Base-by-base conservation (phyloP, 106 monocot species). In the Agapanthus africanus region DNA sequence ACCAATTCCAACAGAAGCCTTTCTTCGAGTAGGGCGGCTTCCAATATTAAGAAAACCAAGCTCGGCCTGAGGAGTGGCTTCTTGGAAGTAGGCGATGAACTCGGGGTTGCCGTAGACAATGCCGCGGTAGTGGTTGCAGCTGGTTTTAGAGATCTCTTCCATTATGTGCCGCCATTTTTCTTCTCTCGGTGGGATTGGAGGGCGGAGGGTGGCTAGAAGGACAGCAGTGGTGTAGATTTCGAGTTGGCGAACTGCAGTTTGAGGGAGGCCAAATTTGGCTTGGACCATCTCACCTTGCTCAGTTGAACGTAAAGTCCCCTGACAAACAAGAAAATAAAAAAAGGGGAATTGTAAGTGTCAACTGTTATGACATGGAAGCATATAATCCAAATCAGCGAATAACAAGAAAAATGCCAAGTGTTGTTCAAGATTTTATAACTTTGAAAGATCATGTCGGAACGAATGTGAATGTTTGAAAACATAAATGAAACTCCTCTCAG, bases 221-320 rank as follows among this genome's bases (percentile, higher is more conserved):
- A 94, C 90, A 0, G 94, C 94, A 16, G 94, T 94, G 19, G 94
- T 94, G 79, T 90, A 90, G 54, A 94, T 90, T 75, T 94, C 94
- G 2, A 94, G 87, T 44, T 94, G 90, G 13, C 94, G 60, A 0
- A 94, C 87, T 13, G 94, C 87, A 28, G 77, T 87, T 34, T 90
- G 82, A 0, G 90, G 87, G 10, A 90, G 76, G 2, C 90, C 87
- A 54, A 94, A 94, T 65, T 90, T 94, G 47, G 87, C 85, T 73
- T 94, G 90, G 21, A 94, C 94, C 94, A 94, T 94, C 77, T 94
- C 94, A 13, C 94, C 94, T 83, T 90, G 94, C 65, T 94, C 94
- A 0, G 90, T 94, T 63, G 94, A 90, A n/a, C 90, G 69, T 1
- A 94, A 84, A 9, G 90, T 87, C 31, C 94, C 94, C 93, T 93